A percentile compares a stretch with the other conserved stretches of the same genome.
Conservation (phyloP, 2,329 filamentous ascomycete species). For the Trichoderma koningiopsis region DNA sequence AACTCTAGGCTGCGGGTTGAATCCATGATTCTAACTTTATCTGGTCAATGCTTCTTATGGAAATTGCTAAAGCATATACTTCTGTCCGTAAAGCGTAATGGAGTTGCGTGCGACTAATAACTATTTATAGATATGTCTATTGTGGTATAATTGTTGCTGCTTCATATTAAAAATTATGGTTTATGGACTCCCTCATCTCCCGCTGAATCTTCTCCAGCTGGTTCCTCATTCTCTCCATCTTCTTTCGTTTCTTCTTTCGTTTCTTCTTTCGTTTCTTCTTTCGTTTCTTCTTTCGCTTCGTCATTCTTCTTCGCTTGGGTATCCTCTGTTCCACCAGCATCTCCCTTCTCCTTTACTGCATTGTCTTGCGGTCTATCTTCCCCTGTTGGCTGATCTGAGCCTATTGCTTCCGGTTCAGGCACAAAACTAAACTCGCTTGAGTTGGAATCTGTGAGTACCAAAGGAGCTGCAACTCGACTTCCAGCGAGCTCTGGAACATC, state of each 20-base stretch:
- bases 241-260: background rate
- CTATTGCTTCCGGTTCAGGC: background rate
- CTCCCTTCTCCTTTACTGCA: background rate
- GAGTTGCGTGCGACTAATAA: background rate
- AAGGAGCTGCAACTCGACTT: background rate
- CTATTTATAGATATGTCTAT: background rate
- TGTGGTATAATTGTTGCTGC: constrained; percentile 4
- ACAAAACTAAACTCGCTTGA: constrained; percentile 19
- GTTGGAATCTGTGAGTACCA: constrained; percentile 9
- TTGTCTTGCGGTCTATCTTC: background rate
- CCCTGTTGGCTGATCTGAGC: background rate
- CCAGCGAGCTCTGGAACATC: constrained; percentile 26
- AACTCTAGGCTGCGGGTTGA: background rate
- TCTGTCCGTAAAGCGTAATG: background rate
- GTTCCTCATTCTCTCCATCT: background rate
- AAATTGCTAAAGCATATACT: background rate
- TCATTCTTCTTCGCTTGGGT: background rate
- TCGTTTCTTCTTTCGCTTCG: background rate
- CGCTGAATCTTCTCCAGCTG: background rate
- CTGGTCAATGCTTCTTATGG: background rate
- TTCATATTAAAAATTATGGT: constrained; percentile 8
- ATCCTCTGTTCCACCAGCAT: background rate
- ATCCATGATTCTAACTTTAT: background rate
- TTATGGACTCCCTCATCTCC: background rate
- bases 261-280: no score